Base-by-base conservation (phyloP, 495 filamentous ascomycete genomes). In the Podospora australis region DNA sequence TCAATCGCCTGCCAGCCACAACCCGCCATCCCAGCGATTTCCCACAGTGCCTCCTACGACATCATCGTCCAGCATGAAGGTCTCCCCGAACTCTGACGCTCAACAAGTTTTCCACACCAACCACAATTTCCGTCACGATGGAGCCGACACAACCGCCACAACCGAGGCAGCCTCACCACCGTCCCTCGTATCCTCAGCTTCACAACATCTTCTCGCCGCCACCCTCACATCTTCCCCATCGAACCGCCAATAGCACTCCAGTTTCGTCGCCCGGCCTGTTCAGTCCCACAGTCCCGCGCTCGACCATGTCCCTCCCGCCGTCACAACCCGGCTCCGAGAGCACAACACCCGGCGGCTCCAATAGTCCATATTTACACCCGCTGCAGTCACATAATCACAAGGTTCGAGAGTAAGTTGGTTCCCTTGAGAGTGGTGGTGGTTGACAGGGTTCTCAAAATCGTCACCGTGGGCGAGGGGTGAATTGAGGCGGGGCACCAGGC, bases 211-310 rank as follows among this genome's bases (percentile, higher is more conserved):
- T 66, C 25, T 60, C 53, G 36, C 57, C 57, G 34, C 60, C 56
- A 19, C 52, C 50, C 34, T 62, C 56, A 48, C 65, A 55, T 49
- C 39, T 55, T 16, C 58, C 56, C 17, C 35, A 48, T 22, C 62
- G 72, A 44, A 85, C 80, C 0, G 76, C 77, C 25, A 80, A 70
- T 39, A 86, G 82, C 59, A 87, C 83, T 1, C 83, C 83, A 10
- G 59, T 80, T 9, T 82, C 82, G 30, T 84, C 81, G 49, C 83
- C 82, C 1, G 82, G 83, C 4, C 73, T 87, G 8, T 86, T 84
- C 61, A 78, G 70, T 52, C 74, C 78, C 39, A 62, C 60, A 50
- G 69, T 46, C 53, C 60, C 49, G 63, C 77, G 56, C 59, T 62
- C 44, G 28, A 60, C 59, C 65, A 66, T 64, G 58, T 52, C 44